A percentile compares a stretch with the other conserved stretches of the same genome.
These are phyloP conservation scores for Golubevia sp. DNA, from an alignment of 1,284 basidiomycete species.

Conservation along the genomic window DNA sequence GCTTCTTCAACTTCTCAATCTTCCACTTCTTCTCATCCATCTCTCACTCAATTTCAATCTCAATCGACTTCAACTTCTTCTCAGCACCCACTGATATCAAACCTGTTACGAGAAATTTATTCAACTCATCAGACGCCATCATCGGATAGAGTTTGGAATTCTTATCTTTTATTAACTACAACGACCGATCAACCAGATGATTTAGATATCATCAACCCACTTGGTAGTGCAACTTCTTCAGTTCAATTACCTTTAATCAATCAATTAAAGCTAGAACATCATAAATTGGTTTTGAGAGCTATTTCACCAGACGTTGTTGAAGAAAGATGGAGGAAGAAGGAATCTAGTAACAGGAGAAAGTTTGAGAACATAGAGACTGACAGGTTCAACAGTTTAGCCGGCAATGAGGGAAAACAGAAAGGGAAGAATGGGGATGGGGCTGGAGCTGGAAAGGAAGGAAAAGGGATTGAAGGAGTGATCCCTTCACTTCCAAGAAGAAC, in stretches of 20 bases:
- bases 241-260: constrained; percentile 19
- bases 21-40: no score
- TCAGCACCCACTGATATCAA: constrained; percentile 21
- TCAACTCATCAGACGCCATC: constrained; percentile 17
- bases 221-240: constrained; percentile 9
- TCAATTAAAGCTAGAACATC: constrained; percentile 19
- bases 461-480: background rate
- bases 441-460: background rate
- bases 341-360: constrained; percentile 13
- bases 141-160: constrained; percentile 31
- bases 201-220: no score
- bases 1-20: no score
- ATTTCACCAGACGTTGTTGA: constrained; percentile 26
- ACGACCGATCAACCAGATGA: constrained; percentile 6
- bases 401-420: background rate
- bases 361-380: background rate
- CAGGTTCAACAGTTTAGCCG: background rate
- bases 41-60: no score
- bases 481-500: background rate
- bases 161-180: constrained; percentile 23
- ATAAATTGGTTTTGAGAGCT: constrained; percentile 28
- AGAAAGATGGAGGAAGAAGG: constrained; percentile 14
- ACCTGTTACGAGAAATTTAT: constrained; percentile 30
- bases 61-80: no score
- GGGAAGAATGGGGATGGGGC: background rate